Evolutionary conservation across 2,329 filamentous ascomycete species (phyloP), one percentile per base, ranked within the genome.

Genomic region (Aspergillus ochraceus): DNA sequence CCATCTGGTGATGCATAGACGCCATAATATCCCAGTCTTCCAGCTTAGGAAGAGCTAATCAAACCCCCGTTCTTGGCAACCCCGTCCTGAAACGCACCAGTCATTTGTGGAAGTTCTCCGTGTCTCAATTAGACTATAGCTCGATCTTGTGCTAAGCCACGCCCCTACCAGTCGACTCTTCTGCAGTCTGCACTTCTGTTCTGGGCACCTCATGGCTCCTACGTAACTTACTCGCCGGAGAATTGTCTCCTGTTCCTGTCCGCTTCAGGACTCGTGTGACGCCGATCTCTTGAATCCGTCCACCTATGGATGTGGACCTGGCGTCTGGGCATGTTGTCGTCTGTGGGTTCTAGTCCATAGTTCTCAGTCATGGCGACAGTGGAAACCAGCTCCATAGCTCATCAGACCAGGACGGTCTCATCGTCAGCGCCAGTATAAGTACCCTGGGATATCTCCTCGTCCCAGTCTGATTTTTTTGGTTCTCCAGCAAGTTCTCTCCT

Each of bases 21-120:
- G 49, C 49, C 47, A 20, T 24, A 20, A 29, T 14, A 50, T 24
- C 46, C 46, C n/a, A 17, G n/a, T 30, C 47, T 24, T 42, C 46
- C n/a, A 53, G 19, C 55, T 20, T 24, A 36, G 17, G 19, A 39
- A 24, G 26, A 46, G 39, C 26, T 24, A 45, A n/a, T 46, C 42
- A 53, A 58, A 58, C 29, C 22, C 52, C 51, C 51, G 45, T 42
- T 54, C 57, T 58, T 58, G 57, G 57, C 57, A 50, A 5, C 30
- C 12, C 20, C 2, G 17, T 36, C 46, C 57, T 58, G 57, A 58
- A 58, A 58, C 57, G 46, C 56, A 50, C 56, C 56, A 54, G 30
- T 54, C 29, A 20, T 36, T 58, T 49, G 36, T 52, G 29, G 55
- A 52, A 46, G 56, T 49, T 49, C 22, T 50, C 29, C 45, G 20